Evolutionary conservation across 2,329 filamentous ascomycete genomes (phyloP).

Genomic region (Botrytis byssoidea): DNA sequence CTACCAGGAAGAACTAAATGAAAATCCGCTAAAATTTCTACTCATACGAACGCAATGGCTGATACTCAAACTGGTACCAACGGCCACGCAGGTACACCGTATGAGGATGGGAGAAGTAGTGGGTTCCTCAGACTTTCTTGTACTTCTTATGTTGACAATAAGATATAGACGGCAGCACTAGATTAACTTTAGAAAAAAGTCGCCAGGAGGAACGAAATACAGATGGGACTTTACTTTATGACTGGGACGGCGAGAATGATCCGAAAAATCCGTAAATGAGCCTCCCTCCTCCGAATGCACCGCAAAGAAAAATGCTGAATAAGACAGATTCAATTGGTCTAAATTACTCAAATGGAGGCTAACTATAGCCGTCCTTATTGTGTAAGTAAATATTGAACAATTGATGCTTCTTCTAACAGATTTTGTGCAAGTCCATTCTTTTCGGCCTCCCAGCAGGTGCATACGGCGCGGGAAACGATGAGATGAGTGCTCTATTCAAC

Average conservation of each 20-base stretch:
- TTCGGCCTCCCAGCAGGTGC: conserved; percentile 37
- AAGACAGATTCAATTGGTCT: conserved; percentile 4
- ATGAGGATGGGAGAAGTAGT: neutral
- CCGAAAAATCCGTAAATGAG: conserved; percentile 2
- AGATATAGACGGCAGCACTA: neutral
- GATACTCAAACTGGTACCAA: neutral
- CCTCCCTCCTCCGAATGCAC: neutral
- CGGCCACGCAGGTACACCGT: neutral
- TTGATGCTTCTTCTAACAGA: neutral
- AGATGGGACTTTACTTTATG: conserved; percentile 8
- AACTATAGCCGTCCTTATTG: conserved; percentile 2
- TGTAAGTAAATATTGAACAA: neutral
- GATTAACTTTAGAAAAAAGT: neutral
- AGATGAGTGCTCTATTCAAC: conserved; percentile 37
- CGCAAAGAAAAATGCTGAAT: neutral
- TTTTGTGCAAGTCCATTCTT: conserved; percentile 39
- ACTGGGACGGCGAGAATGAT: conserved; percentile 10
- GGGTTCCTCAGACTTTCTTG: neutral
- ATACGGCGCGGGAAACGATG: conserved; percentile 40
- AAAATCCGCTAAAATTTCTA: neutral
- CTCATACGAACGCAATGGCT: neutral
- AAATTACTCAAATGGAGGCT: conserved; percentile 13
- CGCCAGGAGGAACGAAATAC: conserved; percentile 1
- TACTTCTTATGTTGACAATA: neutral
- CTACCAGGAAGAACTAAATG: neutral